Percentiles rank a stretch among this genome's conserved stretches.
Conservation (phyloP, 2,329 filamentous ascomycete species). For the Microcyclospora pomicola region DNA sequence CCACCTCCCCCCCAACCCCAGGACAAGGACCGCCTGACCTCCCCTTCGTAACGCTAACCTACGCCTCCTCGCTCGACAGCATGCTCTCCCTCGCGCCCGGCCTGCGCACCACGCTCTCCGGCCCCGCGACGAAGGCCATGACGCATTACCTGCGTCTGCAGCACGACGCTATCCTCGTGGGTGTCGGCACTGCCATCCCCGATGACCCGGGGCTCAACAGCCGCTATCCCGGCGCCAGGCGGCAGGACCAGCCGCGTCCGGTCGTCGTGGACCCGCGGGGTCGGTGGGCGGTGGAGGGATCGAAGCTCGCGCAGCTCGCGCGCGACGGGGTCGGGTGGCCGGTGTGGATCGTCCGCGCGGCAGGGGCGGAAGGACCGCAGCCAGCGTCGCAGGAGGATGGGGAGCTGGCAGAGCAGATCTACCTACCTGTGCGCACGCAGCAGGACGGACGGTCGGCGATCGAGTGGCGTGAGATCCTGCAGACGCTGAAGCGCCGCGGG, state of each 20-base stretch:
- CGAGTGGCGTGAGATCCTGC: conserved; percentile 52
- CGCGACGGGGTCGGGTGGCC: conserved; percentile 52
- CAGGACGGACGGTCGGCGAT: conserved; percentile 3
- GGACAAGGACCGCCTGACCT: conserved; percentile 8
- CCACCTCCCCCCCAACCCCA: too few relatives aligned
- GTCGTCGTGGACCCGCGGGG: conserved; percentile 66
- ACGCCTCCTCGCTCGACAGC: conserved; percentile 79
- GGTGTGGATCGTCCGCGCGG: conserved; percentile 44
- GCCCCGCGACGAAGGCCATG: conserved; percentile 74
- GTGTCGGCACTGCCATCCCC: conserved; percentile 67
- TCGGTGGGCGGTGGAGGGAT: conserved; percentile 52
- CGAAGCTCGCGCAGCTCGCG: conserved; percentile 53
- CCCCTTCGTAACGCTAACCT: conserved; percentile 65
- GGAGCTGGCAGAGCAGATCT: neutral
- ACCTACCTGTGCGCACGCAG: neutral
- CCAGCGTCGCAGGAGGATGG: neutral
- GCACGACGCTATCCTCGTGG: conserved; percentile 75
- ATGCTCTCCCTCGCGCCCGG: conserved; percentile 64
- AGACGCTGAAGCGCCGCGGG: conserved; percentile 42
- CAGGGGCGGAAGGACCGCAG: neutral
- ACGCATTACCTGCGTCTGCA: conserved; percentile 76
- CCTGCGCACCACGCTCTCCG: conserved; percentile 69
- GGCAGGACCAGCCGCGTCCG: conserved; percentile 58
- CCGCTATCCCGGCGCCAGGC: conserved; percentile 43
- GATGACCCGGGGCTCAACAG: conserved; percentile 82